These are phyloP conservation scores for Skeletonema menzelii DNA, from an alignment of 108 stramenopile species.

Conservation along the genomic window DNA sequence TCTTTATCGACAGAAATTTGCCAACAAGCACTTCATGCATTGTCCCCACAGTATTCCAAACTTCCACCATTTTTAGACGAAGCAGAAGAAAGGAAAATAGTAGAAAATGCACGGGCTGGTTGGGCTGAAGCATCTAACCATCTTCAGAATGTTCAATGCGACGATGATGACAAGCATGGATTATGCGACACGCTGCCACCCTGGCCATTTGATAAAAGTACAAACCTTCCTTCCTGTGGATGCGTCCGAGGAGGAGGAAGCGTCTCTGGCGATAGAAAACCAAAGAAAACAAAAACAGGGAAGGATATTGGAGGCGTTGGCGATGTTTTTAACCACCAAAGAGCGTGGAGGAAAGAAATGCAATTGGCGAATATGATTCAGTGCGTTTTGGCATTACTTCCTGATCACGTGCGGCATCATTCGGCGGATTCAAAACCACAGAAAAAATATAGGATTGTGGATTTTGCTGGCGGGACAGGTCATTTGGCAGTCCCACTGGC, in stretches of 20 bases:
- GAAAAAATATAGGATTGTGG: conserved; percentile 61
- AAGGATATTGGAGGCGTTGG: conserved; percentile 26
- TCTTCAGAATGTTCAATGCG: background rate
- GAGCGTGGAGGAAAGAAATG: conserved; percentile 67
- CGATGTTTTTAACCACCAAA: conserved; percentile 36
- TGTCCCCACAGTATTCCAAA: conserved; percentile 39
- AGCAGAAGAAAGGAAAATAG: background rate
- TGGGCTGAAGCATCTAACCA: conserved; percentile 1
- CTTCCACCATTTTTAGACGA: conserved; percentile 30
- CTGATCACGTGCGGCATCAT: conserved; percentile 16
- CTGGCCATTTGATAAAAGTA: conserved; percentile 24
- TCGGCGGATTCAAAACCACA: background rate
- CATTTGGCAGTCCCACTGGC: conserved; percentile 72
- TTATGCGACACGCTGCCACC: conserved; percentile 7
- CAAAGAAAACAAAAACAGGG: conserved; percentile 28
- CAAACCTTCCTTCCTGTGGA: conserved; percentile 17
- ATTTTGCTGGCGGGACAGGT: conserved; percentile 79
- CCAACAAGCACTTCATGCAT: conserved; percentile 8
- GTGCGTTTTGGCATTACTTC: conserved; percentile 64
- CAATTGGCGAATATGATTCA: conserved; percentile 66
- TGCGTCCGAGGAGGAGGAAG: conserved; percentile 2
- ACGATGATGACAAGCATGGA: background rate
- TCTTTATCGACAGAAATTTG: background rate
- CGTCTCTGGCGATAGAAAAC: background rate
- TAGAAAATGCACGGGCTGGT: conserved; percentile 4